Base-by-base conservation (phyloP, 2,329 filamentous ascomycete species). In the Penicillium sp. region DNA sequence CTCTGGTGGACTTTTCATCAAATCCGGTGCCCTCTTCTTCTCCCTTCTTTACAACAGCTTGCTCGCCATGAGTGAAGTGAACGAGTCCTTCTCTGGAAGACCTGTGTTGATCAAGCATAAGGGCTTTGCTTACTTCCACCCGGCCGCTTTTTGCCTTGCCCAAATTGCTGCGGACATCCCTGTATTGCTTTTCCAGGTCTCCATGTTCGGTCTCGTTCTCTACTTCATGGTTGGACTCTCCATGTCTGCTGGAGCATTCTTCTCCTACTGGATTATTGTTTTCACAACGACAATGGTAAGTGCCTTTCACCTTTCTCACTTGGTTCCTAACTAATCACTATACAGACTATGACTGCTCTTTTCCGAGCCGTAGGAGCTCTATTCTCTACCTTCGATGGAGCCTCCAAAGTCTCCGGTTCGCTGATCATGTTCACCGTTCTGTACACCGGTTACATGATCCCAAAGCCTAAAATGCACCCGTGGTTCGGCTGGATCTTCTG, bases 31-130 rank as follows among this genome's bases (percentile, higher is more conserved):
- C 0, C 73, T 87, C 5, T 90, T 89, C 77, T 82, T 89, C 50
- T 77, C 86, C 0, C 75, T 89, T 0, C 75, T 90, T 0, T 86
- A 83, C 71, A 86, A 88, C 67, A 77, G 80, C 56, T 73, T 90
- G 8, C 68, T 89, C 1, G 80, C 85, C 23, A 84, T 89, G 79
- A 82, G 85, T 1, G 88, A 90, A 70, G 86, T 90, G 1, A 86
- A 82, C 0, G 81, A 84, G 29, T 85, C 84, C 0, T 89, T 86
- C 64, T 77, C 73, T 13, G 85, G 85, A 19, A 80, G 87, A 0
- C 83, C 84, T 0, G 79, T 87, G 12, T 68, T 87, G 4, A 70
- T 82, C 46, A 86, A 86, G 69, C 85, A 87, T 62, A 84, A 83
- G 60, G 68, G 72, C 0, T 86, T 86, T 59, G 84, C 81, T 19